phyloP scores from a whole-genome alignment of 2,329 filamentous ascomycete genomes.

The Colletotrichum melonis region DNA sequence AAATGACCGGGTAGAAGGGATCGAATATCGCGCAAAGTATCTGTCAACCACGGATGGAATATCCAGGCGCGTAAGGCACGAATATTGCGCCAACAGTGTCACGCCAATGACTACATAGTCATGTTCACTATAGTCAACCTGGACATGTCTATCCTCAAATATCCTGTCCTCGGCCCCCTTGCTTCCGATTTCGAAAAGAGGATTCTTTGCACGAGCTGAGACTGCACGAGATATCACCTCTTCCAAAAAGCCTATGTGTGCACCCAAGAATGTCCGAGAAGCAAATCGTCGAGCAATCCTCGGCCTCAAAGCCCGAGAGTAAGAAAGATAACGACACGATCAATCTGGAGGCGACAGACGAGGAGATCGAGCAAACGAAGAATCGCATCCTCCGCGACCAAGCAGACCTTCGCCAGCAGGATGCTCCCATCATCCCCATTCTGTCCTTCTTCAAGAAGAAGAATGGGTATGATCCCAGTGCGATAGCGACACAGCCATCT shows the following conservation, averaged over 20 bases:
- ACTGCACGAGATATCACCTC: background rate
- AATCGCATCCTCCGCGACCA: constrained; percentile 28
- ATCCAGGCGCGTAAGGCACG: background rate
- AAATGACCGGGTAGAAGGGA: background rate
- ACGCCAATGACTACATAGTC: background rate
- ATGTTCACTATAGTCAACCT: background rate
- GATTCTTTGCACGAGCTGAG: background rate
- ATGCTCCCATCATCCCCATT: constrained; percentile 39
- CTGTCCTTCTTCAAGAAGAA: constrained; percentile 40
- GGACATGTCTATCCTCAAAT: background rate
- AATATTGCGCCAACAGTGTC: background rate
- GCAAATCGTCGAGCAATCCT: background rate
- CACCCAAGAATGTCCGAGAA: constrained; percentile 14
- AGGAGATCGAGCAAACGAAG: constrained; percentile 24
- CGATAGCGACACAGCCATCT: constrained; percentile 53
- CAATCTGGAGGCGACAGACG: constrained; percentile 13
- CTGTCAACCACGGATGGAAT: background rate
- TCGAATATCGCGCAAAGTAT: background rate
- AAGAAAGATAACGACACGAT: background rate
- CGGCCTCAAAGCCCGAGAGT: background rate
- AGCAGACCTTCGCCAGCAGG: constrained; percentile 38
- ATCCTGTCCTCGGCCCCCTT: background rate
- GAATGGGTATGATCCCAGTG: constrained; percentile 34
- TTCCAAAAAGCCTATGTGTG: no score
- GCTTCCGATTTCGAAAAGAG: background rate